Percentiles rank a stretch among this genome's conserved stretches.
These are phyloP conservation scores for Mycosarcoma mackinlayi DNA, from an alignment of 1,284 basidiomycete species.

Conservation along the genomic window DNA sequence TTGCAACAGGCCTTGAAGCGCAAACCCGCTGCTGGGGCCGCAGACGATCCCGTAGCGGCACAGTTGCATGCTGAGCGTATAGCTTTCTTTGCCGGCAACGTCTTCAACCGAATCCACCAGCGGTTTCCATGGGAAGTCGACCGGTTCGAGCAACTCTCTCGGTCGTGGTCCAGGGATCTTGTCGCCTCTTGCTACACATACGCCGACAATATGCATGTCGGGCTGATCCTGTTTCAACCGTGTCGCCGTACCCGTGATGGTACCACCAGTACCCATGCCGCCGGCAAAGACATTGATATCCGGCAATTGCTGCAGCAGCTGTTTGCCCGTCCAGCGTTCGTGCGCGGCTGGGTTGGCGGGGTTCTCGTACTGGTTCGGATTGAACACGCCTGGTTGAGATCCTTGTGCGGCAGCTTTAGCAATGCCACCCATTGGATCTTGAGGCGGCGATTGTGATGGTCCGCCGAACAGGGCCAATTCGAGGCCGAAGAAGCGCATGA, in stretches of 20 bases:
- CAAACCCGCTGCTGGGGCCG: constrained; percentile 44
- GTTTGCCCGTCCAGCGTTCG: constrained; percentile 48
- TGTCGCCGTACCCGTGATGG: constrained; percentile 45
- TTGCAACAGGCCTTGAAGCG: constrained; percentile 40
- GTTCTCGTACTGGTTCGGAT: constrained; percentile 53
- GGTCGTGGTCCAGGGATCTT: constrained; percentile 51
- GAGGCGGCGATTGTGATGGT: constrained; percentile 39
- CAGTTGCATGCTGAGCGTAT: constrained; percentile 36
- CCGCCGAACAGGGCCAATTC: constrained; percentile 51
- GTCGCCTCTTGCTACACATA: constrained; percentile 35
- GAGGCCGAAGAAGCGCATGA: constrained; percentile 56
- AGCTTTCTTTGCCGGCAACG: constrained; percentile 22
- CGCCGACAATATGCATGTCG: constrained; percentile 32
- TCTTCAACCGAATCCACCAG: constrained; percentile 39
- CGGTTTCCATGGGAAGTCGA: constrained; percentile 48
- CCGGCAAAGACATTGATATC: constrained; percentile 45
- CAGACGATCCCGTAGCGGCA: constrained; percentile 44
- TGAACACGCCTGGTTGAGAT: constrained; percentile 24
- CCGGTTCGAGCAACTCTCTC: constrained; percentile 31
- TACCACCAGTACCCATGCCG: constrained; percentile 50
- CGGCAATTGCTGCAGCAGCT: constrained; percentile 46
- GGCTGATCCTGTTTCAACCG: constrained; percentile 17
- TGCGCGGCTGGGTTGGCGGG: constrained; percentile 36
- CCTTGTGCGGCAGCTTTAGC: constrained; percentile 36
- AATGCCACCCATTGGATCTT: constrained; percentile 47